Conservation (phyloP, 345 rosid species). For the Camelina hispida region DNA sequence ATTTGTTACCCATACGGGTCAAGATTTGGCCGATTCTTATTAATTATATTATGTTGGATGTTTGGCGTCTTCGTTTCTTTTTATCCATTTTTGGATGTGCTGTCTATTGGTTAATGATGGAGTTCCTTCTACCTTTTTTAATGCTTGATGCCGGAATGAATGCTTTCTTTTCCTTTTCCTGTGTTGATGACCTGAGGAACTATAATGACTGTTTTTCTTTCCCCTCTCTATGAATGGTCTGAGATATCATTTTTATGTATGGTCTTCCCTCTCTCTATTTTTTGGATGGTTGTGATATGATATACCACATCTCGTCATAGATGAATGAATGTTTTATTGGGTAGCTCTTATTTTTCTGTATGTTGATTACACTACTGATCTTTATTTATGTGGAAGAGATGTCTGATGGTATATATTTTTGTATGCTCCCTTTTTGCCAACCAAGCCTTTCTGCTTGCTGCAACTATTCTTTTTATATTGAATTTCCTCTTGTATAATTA, state of each 20-base stretch:
- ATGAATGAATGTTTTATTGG: slow-evolving; percentile 24
- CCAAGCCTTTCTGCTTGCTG: slow-evolving; percentile 30
- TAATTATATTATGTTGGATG: slow-evolving; percentile 21
- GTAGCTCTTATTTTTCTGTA: slow-evolving; percentile 33
- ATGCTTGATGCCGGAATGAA: slow-evolving; percentile 28
- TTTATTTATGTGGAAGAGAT: slow-evolving; percentile 20
- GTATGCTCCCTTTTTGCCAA: slow-evolving; percentile 7
- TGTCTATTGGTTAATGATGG: slow-evolving; percentile 35
- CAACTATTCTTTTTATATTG: background rate
- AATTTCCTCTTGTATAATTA: slow-evolving; percentile 14
- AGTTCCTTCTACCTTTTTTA: slow-evolving; percentile 18
- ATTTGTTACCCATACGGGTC: slow-evolving; percentile 16
- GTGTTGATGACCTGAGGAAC: slow-evolving; percentile 20
- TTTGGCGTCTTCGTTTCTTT: background rate
- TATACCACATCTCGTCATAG: slow-evolving; percentile 11
- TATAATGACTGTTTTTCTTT: slow-evolving; percentile 23
- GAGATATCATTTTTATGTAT: slow-evolving; percentile 25
- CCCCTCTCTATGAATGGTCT: slow-evolving; percentile 39
- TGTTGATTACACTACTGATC: slow-evolving; percentile 8
- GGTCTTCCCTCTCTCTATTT: slow-evolving; percentile 23
- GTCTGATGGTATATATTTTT: slow-evolving; percentile 11
- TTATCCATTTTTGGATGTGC: slow-evolving; percentile 21
- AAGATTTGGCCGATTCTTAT: slow-evolving; percentile 21
- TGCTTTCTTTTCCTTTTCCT: background rate
- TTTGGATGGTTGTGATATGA: slow-evolving; percentile 32